Percentiles rank a stretch among this genome's conserved stretches.
phyloP scores from a whole-genome alignment of 192 early-diverging fungal species.

The Coemansia sp. region DNA sequence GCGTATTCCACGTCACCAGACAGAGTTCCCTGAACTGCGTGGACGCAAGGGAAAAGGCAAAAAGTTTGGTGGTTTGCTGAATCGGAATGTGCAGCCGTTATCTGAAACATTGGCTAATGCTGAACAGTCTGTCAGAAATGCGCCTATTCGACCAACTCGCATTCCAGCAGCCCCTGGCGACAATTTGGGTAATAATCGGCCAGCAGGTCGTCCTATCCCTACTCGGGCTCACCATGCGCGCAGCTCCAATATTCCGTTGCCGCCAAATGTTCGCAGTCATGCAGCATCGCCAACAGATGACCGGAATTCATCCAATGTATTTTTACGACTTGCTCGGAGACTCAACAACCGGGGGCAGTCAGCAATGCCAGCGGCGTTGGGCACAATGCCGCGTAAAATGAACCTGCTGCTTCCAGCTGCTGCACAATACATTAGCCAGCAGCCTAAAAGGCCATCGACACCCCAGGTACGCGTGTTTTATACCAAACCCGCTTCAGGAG shows the following conservation, averaged over 20 bases:
- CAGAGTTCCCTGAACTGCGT: constrained; percentile 44
- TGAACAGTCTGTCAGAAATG: constrained; percentile 7
- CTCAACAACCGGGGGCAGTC: constrained; percentile 25
- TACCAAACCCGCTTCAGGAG: constrained; percentile 24
- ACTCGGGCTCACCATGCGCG: constrained; percentile 16
- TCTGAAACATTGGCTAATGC: constrained; percentile 13
- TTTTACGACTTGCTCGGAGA: constrained; percentile 40
- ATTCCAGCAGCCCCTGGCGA: constrained; percentile 23
- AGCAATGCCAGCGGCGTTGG: constrained; percentile 10
- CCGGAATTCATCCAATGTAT: constrained; percentile 33
- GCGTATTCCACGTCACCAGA: constrained; percentile 22
- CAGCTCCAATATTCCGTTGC: constrained; percentile 45
- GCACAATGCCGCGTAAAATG: constrained; percentile 51
- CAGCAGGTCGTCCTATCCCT: not conserved
- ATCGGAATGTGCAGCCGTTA: constrained; percentile 25
- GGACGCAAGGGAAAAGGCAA: constrained; percentile 22
- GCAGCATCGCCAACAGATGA: constrained; percentile 6
- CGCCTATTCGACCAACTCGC: constrained; percentile 24
- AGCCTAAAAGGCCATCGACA: constrained; percentile 24
- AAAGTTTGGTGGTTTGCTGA: constrained; percentile 21
- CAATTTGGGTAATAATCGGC: constrained; percentile 14
- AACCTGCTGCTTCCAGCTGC: constrained; percentile 45
- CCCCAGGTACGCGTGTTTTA: constrained; percentile 44
- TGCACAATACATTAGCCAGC: constrained; percentile 52
- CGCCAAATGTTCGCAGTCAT: constrained; percentile 19